phyloP scores from a whole-genome alignment of 2,329 filamentous ascomycete genomes.

The Parascedosporium putredinis region DNA sequence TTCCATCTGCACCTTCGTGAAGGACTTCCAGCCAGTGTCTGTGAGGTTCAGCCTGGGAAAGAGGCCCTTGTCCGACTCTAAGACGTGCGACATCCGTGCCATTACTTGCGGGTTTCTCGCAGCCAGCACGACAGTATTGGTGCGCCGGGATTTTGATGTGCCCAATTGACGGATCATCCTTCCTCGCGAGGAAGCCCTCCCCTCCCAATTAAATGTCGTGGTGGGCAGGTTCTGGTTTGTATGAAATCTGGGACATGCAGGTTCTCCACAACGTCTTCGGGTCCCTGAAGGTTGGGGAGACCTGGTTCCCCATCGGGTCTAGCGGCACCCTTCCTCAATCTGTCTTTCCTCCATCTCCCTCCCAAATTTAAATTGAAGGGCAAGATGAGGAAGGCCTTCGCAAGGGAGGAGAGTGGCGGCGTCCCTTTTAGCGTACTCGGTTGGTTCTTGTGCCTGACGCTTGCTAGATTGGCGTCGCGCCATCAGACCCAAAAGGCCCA shows the following conservation, averaged over 20 bases:
- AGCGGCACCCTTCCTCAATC: background rate
- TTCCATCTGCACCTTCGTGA: background rate
- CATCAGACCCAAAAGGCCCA: too few relatives aligned
- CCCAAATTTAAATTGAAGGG: conserved; percentile 2
- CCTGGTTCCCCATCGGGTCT: background rate
- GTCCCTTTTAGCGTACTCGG: background rate
- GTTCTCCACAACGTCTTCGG: background rate
- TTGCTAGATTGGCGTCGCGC: too few relatives aligned
- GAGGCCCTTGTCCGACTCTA: background rate
- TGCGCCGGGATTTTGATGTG: background rate
- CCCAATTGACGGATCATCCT: background rate
- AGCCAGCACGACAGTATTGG: background rate
- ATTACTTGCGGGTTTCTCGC: background rate
- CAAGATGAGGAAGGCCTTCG: background rate
- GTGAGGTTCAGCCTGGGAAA: background rate
- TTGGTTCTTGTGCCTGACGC: background rate
- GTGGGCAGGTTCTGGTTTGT: background rate
- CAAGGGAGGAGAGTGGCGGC: background rate
- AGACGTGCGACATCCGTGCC: background rate
- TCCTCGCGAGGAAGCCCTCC: background rate
- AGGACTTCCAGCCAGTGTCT: too few relatives aligned
- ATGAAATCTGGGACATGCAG: background rate
- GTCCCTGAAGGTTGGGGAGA: background rate
- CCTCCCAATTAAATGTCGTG: background rate
- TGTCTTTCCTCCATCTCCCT: background rate